Base-by-base conservation (phyloP, 352 stramenopile species). In the Phytopythium delawarense region DNA sequence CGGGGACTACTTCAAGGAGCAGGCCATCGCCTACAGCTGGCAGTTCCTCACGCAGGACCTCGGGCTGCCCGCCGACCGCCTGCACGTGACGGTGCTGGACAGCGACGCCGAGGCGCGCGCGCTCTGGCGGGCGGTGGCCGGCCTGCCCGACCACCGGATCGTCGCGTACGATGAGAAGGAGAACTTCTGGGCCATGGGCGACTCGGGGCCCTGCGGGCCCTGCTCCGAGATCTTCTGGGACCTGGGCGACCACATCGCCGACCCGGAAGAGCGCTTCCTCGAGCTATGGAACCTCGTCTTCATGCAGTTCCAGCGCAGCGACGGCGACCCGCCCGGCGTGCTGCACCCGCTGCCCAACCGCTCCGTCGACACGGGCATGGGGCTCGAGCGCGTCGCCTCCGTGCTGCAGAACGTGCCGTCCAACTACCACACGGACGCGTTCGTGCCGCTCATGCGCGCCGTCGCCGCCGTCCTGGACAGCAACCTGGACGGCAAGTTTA, bases 251-350 rank as follows among this genome's bases (percentile, higher is more conserved):
- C 74, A 86, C 63, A 89, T 90, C 25, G 63, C 69, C 49, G 91
- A 98, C 79, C 82, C 92, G 13, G 75, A 91, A 45, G 81, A 91
- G 52, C 79, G 79, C 25, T 93, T 75, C 40, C 79, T 98, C 60
- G 92, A 98, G 77, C 98, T 99, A 56, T 99, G 96, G 96, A 99
- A 99, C 71, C 87, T 98, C 62, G 96, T 99, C 16, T 99, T 99
- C 70, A 98, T 99, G 83, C 96, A 99, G 77, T 98, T 96, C 71
- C 97, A 96, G 78, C 89, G 96, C 42, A 86, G 97, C 48, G 80
- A 88, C 49, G 84, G 95, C 61, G 66, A 76, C 20, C 40, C 45
- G 1, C 57, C 64, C 7, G 85, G 81, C 8, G 79, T 74, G 28
- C 68, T 98, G 48, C 71, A 89, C 56, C 64, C 85, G 46, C 76